phyloP scores from a whole-genome alignment of 2,329 filamentous ascomycete genomes.

The Colletotrichum salicis region DNA sequence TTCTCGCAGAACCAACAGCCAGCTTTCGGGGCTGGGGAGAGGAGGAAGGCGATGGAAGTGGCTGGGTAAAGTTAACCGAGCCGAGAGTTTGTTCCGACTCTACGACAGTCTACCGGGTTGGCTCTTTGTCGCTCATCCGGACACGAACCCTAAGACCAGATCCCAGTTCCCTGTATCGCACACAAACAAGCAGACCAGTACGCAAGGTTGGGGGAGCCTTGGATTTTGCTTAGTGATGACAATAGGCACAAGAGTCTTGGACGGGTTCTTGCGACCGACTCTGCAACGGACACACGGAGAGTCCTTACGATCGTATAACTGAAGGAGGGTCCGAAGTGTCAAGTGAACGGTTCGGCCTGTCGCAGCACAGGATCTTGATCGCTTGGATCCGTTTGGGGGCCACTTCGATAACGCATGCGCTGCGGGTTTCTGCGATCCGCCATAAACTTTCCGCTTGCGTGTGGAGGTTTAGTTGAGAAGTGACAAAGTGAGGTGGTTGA shows the following conservation, averaged over 20 bases:
- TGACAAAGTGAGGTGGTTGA: constrained; percentile 22
- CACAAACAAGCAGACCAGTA: constrained; percentile 7
- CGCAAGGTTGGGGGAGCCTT: not conserved
- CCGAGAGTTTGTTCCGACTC: not conserved
- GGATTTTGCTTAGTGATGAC: not conserved
- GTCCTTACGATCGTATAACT: not conserved
- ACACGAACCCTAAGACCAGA: constrained; percentile 16
- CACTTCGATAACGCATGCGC: constrained; percentile 27
- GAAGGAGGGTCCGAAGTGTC: constrained; percentile 13
- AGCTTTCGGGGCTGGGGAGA: constrained; percentile 10
- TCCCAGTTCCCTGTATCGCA: constrained; percentile 24
- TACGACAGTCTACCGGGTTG: not conserved
- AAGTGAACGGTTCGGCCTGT: constrained; percentile 17
- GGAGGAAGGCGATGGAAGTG: constrained; percentile 18
- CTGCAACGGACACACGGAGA: constrained; percentile 27
- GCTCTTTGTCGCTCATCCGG: not conserved
- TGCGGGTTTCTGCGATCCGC: constrained; percentile 31
- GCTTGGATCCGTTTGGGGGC: constrained; percentile 16
- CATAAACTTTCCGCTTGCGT: constrained; percentile 30
- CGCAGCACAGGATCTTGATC: constrained; percentile 29
- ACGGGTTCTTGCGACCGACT: constrained; percentile 10
- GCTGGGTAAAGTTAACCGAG: constrained; percentile 4
- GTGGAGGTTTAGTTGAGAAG: constrained; percentile 28
- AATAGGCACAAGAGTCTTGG: not conserved
- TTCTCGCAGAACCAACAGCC: not conserved